Base-by-base conservation (phyloP, 2,329 filamentous ascomycete genomes). In the Alternaria sp. region DNA sequence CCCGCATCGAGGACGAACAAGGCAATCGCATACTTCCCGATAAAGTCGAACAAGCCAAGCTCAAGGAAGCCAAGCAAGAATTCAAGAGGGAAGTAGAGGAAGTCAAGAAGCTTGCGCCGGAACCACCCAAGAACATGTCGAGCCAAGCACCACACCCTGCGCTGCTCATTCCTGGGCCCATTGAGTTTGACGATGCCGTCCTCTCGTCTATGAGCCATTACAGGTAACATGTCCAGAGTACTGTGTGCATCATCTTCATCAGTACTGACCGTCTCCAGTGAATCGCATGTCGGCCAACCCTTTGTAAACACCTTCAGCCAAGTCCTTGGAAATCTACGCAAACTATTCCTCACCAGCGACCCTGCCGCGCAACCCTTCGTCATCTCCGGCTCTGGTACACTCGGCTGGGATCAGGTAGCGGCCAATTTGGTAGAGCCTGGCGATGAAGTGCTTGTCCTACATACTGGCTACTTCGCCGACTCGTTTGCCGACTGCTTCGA, bases 161-260 rank as follows among this genome's bases (percentile, higher is more conserved):
- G 57, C 85, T 99, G 81, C 89, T 99, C 82, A 98, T 99, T 76
- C 95, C 95, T 51, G 95, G 95, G 66, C 95, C 95, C 75, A 97
- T 98, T 80, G 94, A 98, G 84, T 97, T 97, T 78, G 94, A 97
- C 79, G 94, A 98, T 94, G 93, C 90, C 49, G 94, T 98, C 63
- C 88, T 97, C 54, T 88, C 94, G 80, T 92, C 93, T 63, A 97
- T 97, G 94, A 90, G 91, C 84, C 93, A 97, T 82, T 97, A 91
- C 83, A 94, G 92, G 91, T 93, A 83, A 27, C 40, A 40, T 8
- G 6, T 5, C 32, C 14, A 14, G 12, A 36, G 32, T 36, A 16
- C 32, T 16, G 12, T 16, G 11, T 36, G 12, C 32, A 36, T 16
- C 32, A 16, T 8, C 5, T 53, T 43, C 27, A 32, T 34, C 22